A percentile compares a stretch with the other conserved stretches of the same genome.
Evolutionary conservation across 805 yeast species (phyloP).

Genomic region (Pichia heedii): DNA sequence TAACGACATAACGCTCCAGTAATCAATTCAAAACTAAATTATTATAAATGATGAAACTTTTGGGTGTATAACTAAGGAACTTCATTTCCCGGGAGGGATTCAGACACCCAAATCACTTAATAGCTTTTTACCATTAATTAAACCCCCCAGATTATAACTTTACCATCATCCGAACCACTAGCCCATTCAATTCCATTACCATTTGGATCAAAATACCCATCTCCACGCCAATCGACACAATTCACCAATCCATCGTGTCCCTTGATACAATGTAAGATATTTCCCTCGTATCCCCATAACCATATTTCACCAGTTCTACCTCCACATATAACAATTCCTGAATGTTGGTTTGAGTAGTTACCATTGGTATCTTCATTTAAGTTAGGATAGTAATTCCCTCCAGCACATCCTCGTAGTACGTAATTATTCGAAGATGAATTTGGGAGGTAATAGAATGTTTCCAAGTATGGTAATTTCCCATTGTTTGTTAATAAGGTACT

Average conservation of each 20-base stretch:
- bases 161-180: slow-evolving; percentile 12
- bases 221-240: slow-evolving; percentile 10
- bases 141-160: slow-evolving; percentile 10
- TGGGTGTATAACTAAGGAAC: too few relatives aligned
- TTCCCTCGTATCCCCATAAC: slow-evolving; percentile 13
- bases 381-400: slow-evolving; percentile 5
- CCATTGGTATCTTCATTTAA: not conserved
- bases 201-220: slow-evolving; percentile 1
- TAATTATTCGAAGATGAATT: slow-evolving; percentile 8
- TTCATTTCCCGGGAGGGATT: too few relatives aligned
- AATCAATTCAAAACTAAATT: too few relatives aligned
- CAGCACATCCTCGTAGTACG: slow-evolving; percentile 13
- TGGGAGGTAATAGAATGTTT: slow-evolving; percentile 10
- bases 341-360: not conserved
- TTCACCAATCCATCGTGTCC: slow-evolving; percentile 11
- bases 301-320: slow-evolving; percentile 11
- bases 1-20: too few relatives aligned
- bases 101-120: too few relatives aligned
- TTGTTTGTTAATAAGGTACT: not conserved
- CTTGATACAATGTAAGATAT: slow-evolving; percentile 8
- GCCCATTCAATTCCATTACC: slow-evolving; percentile 9
- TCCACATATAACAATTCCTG: slow-evolving; percentile 11
- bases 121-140: too few relatives aligned
- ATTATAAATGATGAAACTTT: too few relatives aligned
- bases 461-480: slow-evolving; percentile 9